Percentiles rank a stretch among this genome's conserved stretches.
Conservation (phyloP, 192 early-diverging fungal genomes). For the Backusella psychrophila region DNA sequence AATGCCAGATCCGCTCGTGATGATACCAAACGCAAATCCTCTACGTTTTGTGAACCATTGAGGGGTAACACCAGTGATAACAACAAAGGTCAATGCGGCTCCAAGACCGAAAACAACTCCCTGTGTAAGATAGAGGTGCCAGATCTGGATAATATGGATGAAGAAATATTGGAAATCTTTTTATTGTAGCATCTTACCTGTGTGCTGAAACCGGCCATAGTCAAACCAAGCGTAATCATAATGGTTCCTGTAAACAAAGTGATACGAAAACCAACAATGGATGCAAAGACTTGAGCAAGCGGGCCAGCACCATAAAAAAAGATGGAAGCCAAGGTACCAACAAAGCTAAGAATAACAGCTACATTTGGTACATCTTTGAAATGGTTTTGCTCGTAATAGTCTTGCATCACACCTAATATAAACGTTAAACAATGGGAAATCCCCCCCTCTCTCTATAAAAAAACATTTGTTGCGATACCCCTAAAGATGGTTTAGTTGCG, state of each 20-base stretch:
- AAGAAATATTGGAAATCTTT: too few species aligned
- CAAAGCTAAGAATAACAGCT: constrained; percentile 15
- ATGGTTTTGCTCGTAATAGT: constrained; percentile 24
- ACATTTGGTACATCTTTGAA: constrained; percentile 15
- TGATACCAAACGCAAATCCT: constrained; percentile 52
- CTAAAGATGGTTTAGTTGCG: neutral
- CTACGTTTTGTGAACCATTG: constrained; percentile 58
- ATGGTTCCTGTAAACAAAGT: constrained; percentile 5
- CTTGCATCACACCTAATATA: constrained; percentile 28
- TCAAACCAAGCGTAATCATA: constrained; percentile 6
- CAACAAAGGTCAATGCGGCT: constrained; percentile 17
- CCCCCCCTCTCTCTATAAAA: too few species aligned
- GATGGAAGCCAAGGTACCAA: constrained; percentile 14
- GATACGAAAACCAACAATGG: neutral
- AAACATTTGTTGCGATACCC: neutral
- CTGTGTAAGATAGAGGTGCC: constrained; percentile 59
- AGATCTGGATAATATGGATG: constrained; percentile 22
- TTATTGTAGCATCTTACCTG: constrained; percentile 9
- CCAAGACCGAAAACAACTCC: constrained; percentile 54
- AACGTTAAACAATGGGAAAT: too few species aligned
- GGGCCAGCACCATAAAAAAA: constrained; percentile 11
- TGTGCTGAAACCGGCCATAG: constrained; percentile 15
- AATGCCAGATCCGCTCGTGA: constrained; percentile 61
- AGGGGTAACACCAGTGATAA: constrained; percentile 36
- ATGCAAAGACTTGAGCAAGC: constrained; percentile 11